Conservation (phyloP, 495 filamentous ascomycete species). For the Alectoria sarmentosa region DNA sequence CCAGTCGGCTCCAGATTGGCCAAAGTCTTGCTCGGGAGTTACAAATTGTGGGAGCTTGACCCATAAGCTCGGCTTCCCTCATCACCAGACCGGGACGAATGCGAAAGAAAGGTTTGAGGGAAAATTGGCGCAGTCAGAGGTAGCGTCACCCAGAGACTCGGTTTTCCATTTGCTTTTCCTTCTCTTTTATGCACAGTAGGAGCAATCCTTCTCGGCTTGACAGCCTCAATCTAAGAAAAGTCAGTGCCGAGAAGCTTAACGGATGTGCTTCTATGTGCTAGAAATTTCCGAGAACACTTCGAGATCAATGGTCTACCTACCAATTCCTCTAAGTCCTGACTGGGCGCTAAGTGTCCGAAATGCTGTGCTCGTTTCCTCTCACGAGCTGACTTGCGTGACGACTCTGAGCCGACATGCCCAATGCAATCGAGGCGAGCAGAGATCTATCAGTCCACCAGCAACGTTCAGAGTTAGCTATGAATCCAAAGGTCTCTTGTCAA, state of each 20-base stretch:
- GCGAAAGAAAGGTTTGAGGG: not conserved
- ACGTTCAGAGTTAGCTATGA: too few relatives aligned
- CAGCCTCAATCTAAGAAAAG: not conserved
- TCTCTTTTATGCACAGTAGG: not conserved
- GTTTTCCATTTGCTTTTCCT: not conserved
- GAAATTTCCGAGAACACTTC: not conserved
- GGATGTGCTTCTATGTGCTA: not conserved
- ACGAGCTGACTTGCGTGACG: too few relatives aligned
- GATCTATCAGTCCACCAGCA: too few relatives aligned
- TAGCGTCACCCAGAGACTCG: not conserved
- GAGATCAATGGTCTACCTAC: not conserved
- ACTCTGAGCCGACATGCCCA: too few relatives aligned
- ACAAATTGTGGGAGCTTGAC: too few relatives aligned
- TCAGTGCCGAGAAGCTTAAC: not conserved
- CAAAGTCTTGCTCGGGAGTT: too few relatives aligned
- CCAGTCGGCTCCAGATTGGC: too few relatives aligned
- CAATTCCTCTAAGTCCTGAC: not conserved
- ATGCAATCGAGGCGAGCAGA: too few relatives aligned
- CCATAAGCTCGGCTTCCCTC: too few relatives aligned
- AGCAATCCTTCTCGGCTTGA: not conserved
- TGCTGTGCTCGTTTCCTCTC: conserved; percentile 24
- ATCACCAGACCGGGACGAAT: accelerated
- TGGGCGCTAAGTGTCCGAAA: not conserved
- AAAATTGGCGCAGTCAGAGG: not conserved
- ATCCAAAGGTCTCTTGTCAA: too few relatives aligned